Evolutionary conservation across 2,329 filamentous ascomycete species (phyloP).

Genomic region (Neonectria neomacrospora): DNA sequence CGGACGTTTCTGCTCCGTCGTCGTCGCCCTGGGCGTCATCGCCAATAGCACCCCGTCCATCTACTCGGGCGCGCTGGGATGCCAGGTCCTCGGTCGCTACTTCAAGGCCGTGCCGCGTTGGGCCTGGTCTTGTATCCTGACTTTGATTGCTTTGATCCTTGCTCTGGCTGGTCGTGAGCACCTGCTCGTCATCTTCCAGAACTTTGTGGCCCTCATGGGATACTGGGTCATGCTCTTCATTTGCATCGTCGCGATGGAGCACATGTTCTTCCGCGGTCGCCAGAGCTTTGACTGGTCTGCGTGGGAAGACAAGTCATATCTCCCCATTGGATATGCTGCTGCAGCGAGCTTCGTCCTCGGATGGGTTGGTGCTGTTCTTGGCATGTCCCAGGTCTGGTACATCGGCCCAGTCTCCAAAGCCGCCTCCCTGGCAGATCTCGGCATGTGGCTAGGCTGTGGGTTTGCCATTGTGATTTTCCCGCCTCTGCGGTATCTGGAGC

Average conservation of each 20-base stretch:
- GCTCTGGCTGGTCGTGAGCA: slow-evolving; percentile 63
- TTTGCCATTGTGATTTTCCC: slow-evolving; percentile 64
- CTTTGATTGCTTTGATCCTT: slow-evolving; percentile 65
- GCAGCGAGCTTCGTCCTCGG: slow-evolving; percentile 57
- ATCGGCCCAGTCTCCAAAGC: slow-evolving; percentile 66
- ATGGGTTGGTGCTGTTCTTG: slow-evolving; percentile 63
- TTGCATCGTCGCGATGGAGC: slow-evolving; percentile 59
- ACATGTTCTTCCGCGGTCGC: slow-evolving; percentile 56
- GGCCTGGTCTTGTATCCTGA: slow-evolving; percentile 64
- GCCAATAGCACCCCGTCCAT: slow-evolving; percentile 67
- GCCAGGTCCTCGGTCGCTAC: slow-evolving; percentile 67
- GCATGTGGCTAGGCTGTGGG: slow-evolving; percentile 70
- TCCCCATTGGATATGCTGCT: slow-evolving; percentile 58
- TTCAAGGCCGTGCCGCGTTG: slow-evolving; percentile 64
- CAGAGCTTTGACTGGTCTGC: slow-evolving; percentile 55
- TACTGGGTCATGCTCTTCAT: slow-evolving; percentile 66
- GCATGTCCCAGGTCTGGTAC: slow-evolving; percentile 69
- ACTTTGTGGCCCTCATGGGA: slow-evolving; percentile 64
- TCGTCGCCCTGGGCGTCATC: slow-evolving; percentile 65
- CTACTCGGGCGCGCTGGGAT: slow-evolving; percentile 68
- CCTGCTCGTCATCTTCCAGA: slow-evolving; percentile 65
- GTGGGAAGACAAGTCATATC: slow-evolving; percentile 58
- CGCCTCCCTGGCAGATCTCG: slow-evolving; percentile 61
- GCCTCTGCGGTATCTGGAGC: slow-evolving; percentile 43
- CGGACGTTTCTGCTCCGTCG: slow-evolving; percentile 66